Percentiles rank a stretch among this genome's conserved stretches.
phyloP scores from a whole-genome alignment of 495 filamentous ascomycete genomes.

The Penicillium cinerascens region DNA sequence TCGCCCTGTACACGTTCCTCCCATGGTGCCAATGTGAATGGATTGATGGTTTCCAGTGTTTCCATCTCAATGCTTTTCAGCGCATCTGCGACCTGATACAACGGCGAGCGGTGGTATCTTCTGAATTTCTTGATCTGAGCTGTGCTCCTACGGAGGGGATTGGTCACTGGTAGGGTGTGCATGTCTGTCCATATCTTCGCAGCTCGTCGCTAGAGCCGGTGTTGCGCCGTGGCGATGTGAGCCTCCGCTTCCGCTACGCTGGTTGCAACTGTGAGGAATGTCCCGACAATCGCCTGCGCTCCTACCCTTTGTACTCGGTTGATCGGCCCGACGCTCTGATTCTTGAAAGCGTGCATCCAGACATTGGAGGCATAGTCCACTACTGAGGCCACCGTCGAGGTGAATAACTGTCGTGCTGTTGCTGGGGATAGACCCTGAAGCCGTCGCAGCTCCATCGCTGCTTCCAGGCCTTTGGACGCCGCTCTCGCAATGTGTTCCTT shows the following conservation, averaged over 20 bases:
- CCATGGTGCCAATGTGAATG: conserved; percentile 8
- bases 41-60: conserved; percentile 14
- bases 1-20: conserved; percentile 7
- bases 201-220: conserved; percentile 20
- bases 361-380: conserved; percentile 34
- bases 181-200: conserved; percentile 26
- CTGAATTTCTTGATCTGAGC: conserved; percentile 13
- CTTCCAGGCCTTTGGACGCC: conserved; percentile 28
- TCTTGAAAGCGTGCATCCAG: conserved; percentile 28
- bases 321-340: conserved; percentile 18
- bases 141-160: conserved; percentile 19
- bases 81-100: conserved; percentile 11
- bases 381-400: conserved; percentile 20
- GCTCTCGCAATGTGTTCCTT: conserved; percentile 10
- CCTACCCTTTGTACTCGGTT: conserved; percentile 27
- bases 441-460: conserved; percentile 29
- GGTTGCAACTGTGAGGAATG: conserved; percentile 13
- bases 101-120: conserved; percentile 12
- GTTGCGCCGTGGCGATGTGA: conserved; percentile 19
- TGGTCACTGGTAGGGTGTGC: conserved; percentile 18
- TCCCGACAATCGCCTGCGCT: conserved; percentile 31
- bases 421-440: conserved; percentile 25
- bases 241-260: conserved; percentile 9
- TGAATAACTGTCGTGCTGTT: conserved; percentile 14
- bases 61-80: conserved; percentile 14